Evolutionary conservation across 2,329 filamentous ascomycete species (phyloP), one percentile per base, ranked within the genome.

Genomic region (Neocucurbitaria cava): DNA sequence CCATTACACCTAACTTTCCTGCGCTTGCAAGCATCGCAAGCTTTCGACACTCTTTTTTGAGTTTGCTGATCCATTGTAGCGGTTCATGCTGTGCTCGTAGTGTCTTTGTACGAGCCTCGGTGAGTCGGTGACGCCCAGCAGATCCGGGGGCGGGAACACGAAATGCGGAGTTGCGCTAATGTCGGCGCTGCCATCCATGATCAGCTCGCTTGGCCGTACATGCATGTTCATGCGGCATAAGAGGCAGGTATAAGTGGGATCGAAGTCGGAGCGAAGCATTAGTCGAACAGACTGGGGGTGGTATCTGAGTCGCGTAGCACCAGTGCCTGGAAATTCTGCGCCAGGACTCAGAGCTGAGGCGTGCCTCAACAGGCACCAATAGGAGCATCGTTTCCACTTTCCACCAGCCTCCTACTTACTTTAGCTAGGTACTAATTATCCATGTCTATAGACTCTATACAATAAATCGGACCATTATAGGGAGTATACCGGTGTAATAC

Each of bases 1-100:
- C 80, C 79, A 59, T 81, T 81, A 63, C 79, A 81, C 50, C 76
- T 76, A 15, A 81, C 78, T 56, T 81, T 81, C 15, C 79, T 75
- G 3, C 77, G 64, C 46, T 78, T 78, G 65, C 79, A 82, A 6
- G 77, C 75, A 55, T 81, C 78, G 58, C 79, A 81, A n/a, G 79
- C 78, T 60, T 73, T 74, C 28, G 70, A 72, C 24, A 72, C 70
- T 62, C 71, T 62, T 60, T 72, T 74, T 24, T 68, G 62, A 53
- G 54, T 40, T 57, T 59, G 56, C 36, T 56, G 51, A 35, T 72
- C 62, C 68, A 71, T 72, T 44, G 54, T 56, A 55, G 57, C 43
- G 56, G 61, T 51, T 66, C 64, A 62, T 66, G 55, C 42, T 66
- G 58, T 48, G 57, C 52, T 54, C 35, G 45, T 45, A 28, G 36